These are phyloP conservation scores for Brettanomyces nanus DNA, from an alignment of 805 yeast species.

Conservation along the genomic window DNA sequence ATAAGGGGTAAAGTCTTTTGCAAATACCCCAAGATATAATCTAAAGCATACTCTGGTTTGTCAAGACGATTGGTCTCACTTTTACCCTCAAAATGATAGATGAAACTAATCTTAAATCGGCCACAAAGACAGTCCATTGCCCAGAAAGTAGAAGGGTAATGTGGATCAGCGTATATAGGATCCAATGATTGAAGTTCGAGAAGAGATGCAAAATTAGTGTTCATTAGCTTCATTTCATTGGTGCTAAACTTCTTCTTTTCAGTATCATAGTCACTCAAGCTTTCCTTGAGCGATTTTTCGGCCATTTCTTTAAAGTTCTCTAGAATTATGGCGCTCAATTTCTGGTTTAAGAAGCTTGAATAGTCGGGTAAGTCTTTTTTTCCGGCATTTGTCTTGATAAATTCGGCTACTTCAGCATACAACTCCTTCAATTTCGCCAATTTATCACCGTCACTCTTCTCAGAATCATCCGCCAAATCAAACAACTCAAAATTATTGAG, in stretches of 20 bases:
- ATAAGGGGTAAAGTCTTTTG: constrained; percentile 21
- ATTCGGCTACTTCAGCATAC: neutral
- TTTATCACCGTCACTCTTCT: neutral
- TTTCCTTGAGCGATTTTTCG: neutral
- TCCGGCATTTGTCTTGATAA: neutral
- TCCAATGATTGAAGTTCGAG: constrained; percentile 26
- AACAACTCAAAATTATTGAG: constrained; percentile 7
- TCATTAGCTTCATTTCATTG: neutral
- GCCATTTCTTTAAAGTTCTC: constrained; percentile 2
- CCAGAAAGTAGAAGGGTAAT: constrained; percentile 38
- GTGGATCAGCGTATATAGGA: constrained; percentile 25
- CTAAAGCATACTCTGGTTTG: constrained; percentile 66
- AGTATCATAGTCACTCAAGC: constrained; percentile 1
- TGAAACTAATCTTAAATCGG: constrained; percentile 42
- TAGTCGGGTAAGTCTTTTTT: neutral
- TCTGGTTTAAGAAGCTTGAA: neutral
- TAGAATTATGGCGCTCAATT: neutral
- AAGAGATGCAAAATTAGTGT: constrained; percentile 6
- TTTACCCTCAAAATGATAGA: constrained; percentile 50
- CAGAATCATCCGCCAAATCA: constrained; percentile 1
- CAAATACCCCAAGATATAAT: constrained; percentile 38
- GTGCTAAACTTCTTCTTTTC: neutral
- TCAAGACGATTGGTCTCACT: constrained; percentile 55
- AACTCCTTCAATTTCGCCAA: neutral
- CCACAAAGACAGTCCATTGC: constrained; percentile 38